Percentiles rank a stretch among this genome's conserved stretches.
Evolutionary conservation across 164 flowering plant genomes (phyloP).

Genomic region (Magnolia kwangsiensis): DNA sequence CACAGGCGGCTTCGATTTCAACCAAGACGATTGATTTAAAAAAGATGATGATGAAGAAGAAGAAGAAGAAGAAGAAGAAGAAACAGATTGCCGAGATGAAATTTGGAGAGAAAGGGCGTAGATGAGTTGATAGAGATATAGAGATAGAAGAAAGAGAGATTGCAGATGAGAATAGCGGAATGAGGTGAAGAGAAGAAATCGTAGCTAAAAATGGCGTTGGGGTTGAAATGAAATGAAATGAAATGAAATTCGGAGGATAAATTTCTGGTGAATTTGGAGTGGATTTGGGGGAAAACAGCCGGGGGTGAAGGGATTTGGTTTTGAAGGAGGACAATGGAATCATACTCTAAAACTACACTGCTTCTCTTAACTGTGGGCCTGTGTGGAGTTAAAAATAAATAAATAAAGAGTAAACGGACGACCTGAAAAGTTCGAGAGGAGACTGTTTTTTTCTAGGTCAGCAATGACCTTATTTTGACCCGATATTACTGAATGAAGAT

Average conservation of each 20-base stretch:
- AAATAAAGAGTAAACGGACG: not conserved
- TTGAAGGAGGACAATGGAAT: not conserved
- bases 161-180: no score
- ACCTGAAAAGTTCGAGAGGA: not conserved
- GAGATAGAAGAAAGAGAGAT: no score
- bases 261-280: not conserved
- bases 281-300: not conserved
- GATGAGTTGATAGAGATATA: no score
- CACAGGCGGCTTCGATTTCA: not conserved
- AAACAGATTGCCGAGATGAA: no score
- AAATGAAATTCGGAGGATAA: no score
- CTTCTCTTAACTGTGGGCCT: not conserved
- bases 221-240: no score
- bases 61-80: not conserved
- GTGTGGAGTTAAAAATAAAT: no score
- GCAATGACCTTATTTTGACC: not conserved
- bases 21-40: not conserved
- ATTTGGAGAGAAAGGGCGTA: no score
- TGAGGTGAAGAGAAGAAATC: not conserved
- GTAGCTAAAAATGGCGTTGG: not conserved
- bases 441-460: not conserved
- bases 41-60: not conserved
- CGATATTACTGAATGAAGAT: no score
- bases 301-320: no score
- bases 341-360: not conserved